A percentile compares a stretch with the other conserved stretches of the same genome.
These are phyloP conservation scores for Chalciporus sp. DNA, from an alignment of 1,284 basidiomycete genomes.

Conservation along the genomic window DNA sequence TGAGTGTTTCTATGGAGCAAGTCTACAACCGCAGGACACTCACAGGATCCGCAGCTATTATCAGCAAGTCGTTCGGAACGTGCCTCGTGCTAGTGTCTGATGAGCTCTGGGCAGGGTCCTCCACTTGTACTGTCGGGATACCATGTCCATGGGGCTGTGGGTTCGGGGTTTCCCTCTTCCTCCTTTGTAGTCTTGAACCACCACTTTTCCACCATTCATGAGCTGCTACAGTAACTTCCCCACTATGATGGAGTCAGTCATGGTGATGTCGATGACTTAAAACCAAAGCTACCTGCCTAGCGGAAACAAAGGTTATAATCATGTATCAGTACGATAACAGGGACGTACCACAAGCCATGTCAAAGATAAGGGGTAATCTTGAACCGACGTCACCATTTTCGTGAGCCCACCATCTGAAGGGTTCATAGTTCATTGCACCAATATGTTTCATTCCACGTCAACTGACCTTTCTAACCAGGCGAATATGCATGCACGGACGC, in stretches of 20 bases:
- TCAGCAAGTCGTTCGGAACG: constrained; percentile 20
- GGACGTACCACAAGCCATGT: constrained; percentile 33
- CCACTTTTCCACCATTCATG: constrained; percentile 34
- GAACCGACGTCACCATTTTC: constrained; percentile 16
- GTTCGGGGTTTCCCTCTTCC: constrained; percentile 2
- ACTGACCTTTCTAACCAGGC: constrained; percentile 54
- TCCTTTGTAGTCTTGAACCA: constrained; percentile 8
- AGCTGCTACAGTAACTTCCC: constrained; percentile 27
- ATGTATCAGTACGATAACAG: not conserved
- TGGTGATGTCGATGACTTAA: not conserved
- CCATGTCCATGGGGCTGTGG: not conserved
- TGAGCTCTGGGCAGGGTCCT: not conserved
- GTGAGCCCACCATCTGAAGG: constrained; percentile 28
- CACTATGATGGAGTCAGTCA: constrained; percentile 20
- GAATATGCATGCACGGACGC: constrained; percentile 58
- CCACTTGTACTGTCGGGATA: not conserved
- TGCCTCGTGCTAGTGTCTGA: not conserved
- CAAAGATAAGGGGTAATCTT: constrained; percentile 29
- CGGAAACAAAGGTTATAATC: not conserved
- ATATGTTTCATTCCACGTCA: not conserved
- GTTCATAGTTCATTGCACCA: not conserved
- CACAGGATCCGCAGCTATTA: constrained; percentile 30
- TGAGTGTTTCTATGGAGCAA: not conserved
- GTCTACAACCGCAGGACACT: not conserved
- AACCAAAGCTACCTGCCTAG: constrained; percentile 26